A percentile compares a stretch with the other conserved stretches of the same genome.
These are phyloP conservation scores for Oryza rufipogon DNA, from an alignment of 176 grass and related monocot genomes.

Conservation along the genomic window DNA sequence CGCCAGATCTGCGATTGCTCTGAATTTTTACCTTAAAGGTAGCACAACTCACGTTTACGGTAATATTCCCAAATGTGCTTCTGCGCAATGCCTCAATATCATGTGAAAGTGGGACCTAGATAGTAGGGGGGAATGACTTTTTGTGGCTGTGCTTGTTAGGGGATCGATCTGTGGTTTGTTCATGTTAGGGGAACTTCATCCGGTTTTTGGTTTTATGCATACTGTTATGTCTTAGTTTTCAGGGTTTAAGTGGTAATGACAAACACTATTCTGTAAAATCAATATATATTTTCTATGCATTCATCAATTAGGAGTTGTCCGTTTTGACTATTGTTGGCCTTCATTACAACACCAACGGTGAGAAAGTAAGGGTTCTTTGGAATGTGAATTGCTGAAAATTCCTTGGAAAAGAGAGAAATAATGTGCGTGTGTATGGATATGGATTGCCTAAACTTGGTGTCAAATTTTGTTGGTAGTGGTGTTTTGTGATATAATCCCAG, in stretches of 20 bases:
- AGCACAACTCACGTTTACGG: neutral
- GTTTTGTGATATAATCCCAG: neutral
- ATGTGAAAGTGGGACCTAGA: neutral
- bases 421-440: neutral
- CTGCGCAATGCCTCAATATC: neutral
- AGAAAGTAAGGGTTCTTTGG: neutral
- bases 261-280: neutral
- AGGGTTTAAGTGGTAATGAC: conserved; percentile 16
- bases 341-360: neutral
- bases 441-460: neutral
- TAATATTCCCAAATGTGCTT: neutral
- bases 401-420: neutral
- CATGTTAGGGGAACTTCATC: neutral
- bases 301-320: neutral
- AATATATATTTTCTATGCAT: neutral
- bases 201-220: neutral
- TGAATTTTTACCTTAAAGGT: neutral
- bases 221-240: neutral
- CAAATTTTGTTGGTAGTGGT: neutral
- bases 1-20: conserved; percentile 14
- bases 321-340: neutral
- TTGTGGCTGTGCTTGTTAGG: neutral
- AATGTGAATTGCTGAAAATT: neutral
- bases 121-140: neutral
- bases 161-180: neutral